Evolutionary conservation across 306 rosid species (phyloP).

Genomic region (Cucumis cinereus): DNA sequence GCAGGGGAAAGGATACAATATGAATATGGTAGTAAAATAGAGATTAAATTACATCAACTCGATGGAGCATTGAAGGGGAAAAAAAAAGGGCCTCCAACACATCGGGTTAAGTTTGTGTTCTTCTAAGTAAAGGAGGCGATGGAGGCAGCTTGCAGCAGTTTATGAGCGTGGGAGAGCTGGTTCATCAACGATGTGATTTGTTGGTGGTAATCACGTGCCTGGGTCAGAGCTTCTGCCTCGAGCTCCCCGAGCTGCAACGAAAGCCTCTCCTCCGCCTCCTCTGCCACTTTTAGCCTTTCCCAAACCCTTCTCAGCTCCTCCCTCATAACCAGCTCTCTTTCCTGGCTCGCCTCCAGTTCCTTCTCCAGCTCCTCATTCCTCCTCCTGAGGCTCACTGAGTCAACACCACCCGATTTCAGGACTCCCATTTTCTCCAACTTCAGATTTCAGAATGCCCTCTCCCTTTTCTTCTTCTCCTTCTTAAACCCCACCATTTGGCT

Average conservation of each 20-base stretch:
- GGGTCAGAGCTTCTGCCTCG: conserved; percentile 59
- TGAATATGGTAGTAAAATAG: too few relatives aligned
- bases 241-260: conserved; percentile 86
- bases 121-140: too few relatives aligned
- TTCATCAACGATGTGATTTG: conserved; percentile 42
- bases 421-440: not conserved
- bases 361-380: conserved; percentile 7
- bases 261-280: conserved; percentile 89
- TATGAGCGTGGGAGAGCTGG: conserved; percentile 58
- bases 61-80: too few relatives aligned
- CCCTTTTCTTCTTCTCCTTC: too few relatives aligned
- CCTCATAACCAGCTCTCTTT: conserved; percentile 60
- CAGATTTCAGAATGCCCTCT: too few relatives aligned
- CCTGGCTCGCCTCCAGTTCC: conserved; percentile 49
- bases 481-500: too few relatives aligned
- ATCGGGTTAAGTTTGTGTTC: not conserved
- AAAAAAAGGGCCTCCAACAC: not conserved
- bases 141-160: conserved; percentile 20
- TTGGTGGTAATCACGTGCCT: conserved; percentile 58
- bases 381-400: too few relatives aligned
- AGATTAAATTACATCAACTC: too few relatives aligned
- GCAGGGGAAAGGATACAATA: too few relatives aligned
- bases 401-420: not conserved
- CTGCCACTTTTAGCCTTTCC: conserved; percentile 65
- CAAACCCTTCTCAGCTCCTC: conserved; percentile 30